Percentiles rank a stretch among this genome's conserved stretches.
phyloP scores from a whole-genome alignment of 148 eudicot genomes.

The Cornus kousa region DNA sequence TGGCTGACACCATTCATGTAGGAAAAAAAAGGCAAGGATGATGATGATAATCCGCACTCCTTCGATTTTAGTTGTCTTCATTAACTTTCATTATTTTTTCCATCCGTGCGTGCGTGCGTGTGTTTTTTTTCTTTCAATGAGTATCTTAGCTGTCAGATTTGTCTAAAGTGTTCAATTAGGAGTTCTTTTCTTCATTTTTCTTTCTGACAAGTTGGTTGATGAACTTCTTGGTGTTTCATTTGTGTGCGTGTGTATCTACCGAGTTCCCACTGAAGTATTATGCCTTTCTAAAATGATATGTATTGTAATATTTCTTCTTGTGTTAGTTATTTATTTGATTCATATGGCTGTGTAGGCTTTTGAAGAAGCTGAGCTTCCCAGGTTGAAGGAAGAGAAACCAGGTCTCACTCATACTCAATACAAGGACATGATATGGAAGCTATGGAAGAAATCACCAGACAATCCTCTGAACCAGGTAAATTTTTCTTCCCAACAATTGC shows the following conservation, averaged over 20 bases:
- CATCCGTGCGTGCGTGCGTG: no score
- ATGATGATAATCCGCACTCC: no score
- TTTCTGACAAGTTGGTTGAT: neutral
- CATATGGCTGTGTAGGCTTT: slow-evolving; percentile 52
- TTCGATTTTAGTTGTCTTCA: no score
- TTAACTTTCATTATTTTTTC: no score
- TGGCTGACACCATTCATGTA: no score
- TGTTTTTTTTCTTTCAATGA: no score
- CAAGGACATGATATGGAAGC: slow-evolving; percentile 93
- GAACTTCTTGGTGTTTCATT: neutral
- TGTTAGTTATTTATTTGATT: slow-evolving; percentile 7
- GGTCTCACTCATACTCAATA: slow-evolving; percentile 97
- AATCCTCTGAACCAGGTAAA: slow-evolving; percentile 91
- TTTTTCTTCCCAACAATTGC: neutral
- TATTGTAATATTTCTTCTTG: neutral
- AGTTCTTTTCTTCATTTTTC: neutral
- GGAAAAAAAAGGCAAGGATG: no score
- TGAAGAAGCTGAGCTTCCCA: slow-evolving; percentile 94
- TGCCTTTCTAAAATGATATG: no score
- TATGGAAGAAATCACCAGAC: slow-evolving; percentile 98
- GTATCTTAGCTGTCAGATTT: neutral
- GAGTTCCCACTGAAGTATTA: no score
- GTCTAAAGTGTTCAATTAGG: neutral
- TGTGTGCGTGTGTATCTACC: no score
- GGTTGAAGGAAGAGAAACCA: slow-evolving; percentile 89